Evolutionary conservation across 768 basidiomycete species (phyloP).

Genomic region (Glaciozyma martinii): DNA sequence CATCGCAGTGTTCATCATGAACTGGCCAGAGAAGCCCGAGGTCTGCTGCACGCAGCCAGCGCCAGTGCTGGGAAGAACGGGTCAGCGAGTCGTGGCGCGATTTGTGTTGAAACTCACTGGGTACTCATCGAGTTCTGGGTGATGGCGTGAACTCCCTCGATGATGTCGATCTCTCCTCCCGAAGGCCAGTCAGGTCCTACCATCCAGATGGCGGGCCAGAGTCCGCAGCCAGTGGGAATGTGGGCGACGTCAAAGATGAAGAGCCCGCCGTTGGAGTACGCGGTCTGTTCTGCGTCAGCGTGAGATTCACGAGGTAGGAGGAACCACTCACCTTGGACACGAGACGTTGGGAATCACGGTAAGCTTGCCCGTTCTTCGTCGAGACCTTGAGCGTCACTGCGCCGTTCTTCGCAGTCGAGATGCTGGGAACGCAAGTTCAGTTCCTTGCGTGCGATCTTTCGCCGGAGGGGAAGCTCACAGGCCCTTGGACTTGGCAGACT

Average conservation of each 20-base stretch:
- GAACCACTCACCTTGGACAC: too few species aligned
- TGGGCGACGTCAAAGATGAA: constrained; percentile 17
- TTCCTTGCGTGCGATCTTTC: too few species aligned
- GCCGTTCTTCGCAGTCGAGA: too few species aligned
- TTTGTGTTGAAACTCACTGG: not conserved
- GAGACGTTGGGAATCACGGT: too few species aligned
- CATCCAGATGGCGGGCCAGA: constrained; percentile 7
- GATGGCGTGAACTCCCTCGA: constrained; percentile 14
- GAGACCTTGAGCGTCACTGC: too few species aligned
- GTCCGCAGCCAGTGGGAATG: constrained; percentile 5
- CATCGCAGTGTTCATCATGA: constrained; percentile 11
- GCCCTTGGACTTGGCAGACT: too few species aligned
- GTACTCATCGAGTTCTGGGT: constrained; percentile 8
- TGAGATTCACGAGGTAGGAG: too few species aligned
- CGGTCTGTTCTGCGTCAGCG: too few species aligned
- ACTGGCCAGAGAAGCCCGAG: constrained; percentile 7
- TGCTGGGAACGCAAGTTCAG: too few species aligned
- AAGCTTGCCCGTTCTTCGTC: too few species aligned
- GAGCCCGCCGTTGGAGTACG: constrained; percentile 2
- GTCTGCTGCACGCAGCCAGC: constrained; percentile 6
- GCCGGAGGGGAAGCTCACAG: too few species aligned
- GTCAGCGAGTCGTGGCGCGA: too few species aligned
- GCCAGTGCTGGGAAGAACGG: not conserved
- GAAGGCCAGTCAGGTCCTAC: constrained; percentile 6
- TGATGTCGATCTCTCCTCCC: constrained; percentile 16